Evolutionary conservation across 2,329 filamentous ascomycete genomes (phyloP).

Genomic region (Penicillium sp.): DNA sequence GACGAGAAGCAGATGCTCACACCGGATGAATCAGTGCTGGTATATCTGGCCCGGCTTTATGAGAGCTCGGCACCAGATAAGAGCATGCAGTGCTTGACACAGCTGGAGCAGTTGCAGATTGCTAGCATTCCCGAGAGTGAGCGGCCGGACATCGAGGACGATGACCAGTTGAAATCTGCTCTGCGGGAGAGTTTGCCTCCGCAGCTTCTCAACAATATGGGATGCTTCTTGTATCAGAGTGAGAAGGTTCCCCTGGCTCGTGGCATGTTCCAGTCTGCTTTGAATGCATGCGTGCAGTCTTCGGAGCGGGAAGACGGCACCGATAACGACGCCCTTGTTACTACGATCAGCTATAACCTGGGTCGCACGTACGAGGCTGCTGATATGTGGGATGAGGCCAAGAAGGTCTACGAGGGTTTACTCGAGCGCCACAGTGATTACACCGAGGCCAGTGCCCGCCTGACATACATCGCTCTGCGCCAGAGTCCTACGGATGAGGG

Average conservation of each 20-base stretch:
- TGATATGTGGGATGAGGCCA: conserved; percentile 77
- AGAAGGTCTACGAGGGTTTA: conserved; percentile 84
- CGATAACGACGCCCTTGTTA: conserved; percentile 89
- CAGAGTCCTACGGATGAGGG: conserved; percentile 83
- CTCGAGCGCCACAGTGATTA: conserved; percentile 87
- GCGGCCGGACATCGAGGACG: conserved; percentile 63
- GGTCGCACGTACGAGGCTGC: conserved; percentile 90
- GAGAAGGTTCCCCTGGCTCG: conserved; percentile 80
- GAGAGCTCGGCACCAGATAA: conserved; percentile 85
- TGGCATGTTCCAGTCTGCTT: conserved; percentile 87
- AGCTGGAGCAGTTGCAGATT: conserved; percentile 88
- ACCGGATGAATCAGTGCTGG: conserved; percentile 81
- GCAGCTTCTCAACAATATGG: conserved; percentile 94
- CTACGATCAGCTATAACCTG: conserved; percentile 95
- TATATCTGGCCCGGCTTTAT: conserved; percentile 90
- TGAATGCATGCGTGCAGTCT: conserved; percentile 83
- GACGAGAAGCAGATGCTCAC: conserved; percentile 82
- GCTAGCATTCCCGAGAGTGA: conserved; percentile 75
- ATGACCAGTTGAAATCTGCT: conserved; percentile 58
- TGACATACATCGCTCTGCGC: conserved; percentile 87
- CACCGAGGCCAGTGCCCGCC: conserved; percentile 82
- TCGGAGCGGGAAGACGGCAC: conserved; percentile 73
- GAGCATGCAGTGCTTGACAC: conserved; percentile 85
- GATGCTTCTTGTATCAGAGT: conserved; percentile 88
- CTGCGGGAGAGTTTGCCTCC: conserved; percentile 82